Base-by-base conservation (phyloP, 1,284 basidiomycete species). In the Neonothopanus nambi region DNA sequence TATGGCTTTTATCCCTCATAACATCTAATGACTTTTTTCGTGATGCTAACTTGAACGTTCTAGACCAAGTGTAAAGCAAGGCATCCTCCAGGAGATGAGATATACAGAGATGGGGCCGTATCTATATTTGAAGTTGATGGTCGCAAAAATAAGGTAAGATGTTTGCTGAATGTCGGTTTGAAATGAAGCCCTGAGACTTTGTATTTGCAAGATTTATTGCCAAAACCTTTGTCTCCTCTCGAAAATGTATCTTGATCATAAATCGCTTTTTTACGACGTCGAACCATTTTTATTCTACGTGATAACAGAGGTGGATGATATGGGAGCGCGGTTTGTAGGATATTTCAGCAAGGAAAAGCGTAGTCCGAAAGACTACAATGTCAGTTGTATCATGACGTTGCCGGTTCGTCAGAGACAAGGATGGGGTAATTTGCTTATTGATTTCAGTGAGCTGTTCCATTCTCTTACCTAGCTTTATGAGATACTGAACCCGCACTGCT, bases 331-430 rank as follows among this genome's bases (percentile, higher is more conserved):
- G 45, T 99, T 99, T 66, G 91, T 99, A 44, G 97, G 97, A 11
- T 99, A 99, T 71, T 99, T 98, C 69, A 95, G 91, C 71, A 99
- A 99, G 71, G 97, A 99, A 80, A 99, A 99, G 75, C 81, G 93
- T 45, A 96, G 92, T 67, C 88, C 91, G 49, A 93, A 95, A 71
- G 91, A 96, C 67, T 94, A 92, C 71, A 99, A 99, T 72, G 87
- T 99, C 59, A 97, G 93, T 71, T 99, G 97, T 75, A 99, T 99
- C 69, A 98, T 99, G 95, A 99, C 97, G 9, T 74, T 99, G 38
- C 97, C 97, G 0, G 91, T 98, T 37, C 79, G 95, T 59, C 97
- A 99, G 69, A 78, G 97, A 55, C 87, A 91, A 66, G 95, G 95
- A 0, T 98, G 94, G 93, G 95, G 95, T 7, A 93, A 95, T 71